Conservation (phyloP, 129 eudicot species). For the Sambucus nigra region DNA sequence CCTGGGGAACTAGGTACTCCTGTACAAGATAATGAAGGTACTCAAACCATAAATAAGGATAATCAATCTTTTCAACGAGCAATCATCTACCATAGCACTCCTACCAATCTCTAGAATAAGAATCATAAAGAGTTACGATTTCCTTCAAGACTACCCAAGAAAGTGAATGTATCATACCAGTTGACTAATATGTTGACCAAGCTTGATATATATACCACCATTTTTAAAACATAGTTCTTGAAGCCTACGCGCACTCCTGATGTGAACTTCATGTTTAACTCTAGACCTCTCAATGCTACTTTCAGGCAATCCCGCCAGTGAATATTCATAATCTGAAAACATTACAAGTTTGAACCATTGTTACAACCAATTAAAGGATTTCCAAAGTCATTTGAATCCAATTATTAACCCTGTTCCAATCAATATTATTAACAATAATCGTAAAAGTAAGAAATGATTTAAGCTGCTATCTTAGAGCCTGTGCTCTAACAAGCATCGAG, state of each 20-base stretch:
- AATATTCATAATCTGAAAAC: slow-evolving; percentile 74
- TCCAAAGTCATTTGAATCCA: not conserved
- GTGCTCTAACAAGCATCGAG: not conserved
- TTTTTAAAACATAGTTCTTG: slow-evolving; percentile 78
- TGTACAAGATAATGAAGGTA: slow-evolving; percentile 17
- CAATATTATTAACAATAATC: not conserved
- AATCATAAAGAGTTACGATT: not conserved
- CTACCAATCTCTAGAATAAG: not conserved
- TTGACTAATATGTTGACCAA: slow-evolving; percentile 90
- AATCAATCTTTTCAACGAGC: not conserved
- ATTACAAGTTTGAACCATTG: slow-evolving; percentile 3
- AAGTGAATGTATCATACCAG: slow-evolving; percentile 41
- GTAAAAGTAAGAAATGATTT: no score
- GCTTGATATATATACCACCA: slow-evolving; percentile 95
- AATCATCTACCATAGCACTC: not conserved
- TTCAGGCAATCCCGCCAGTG: slow-evolving; percentile 70
- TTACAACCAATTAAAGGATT: slow-evolving; percentile 12
- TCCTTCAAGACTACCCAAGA: slow-evolving; percentile 4
- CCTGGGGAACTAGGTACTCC: slow-evolving; percentile 90
- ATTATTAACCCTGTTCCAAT: not conserved
- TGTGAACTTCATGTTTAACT: slow-evolving; percentile 73
- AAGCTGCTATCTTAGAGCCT: not conserved
- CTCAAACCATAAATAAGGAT: slow-evolving; percentile 1
- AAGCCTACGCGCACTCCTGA: slow-evolving; percentile 73
- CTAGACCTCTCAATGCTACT: slow-evolving; percentile 52